These are phyloP conservation scores for Geotrichum restrictum DNA, from an alignment of 1,139 yeast genomes.

Conservation along the genomic window DNA sequence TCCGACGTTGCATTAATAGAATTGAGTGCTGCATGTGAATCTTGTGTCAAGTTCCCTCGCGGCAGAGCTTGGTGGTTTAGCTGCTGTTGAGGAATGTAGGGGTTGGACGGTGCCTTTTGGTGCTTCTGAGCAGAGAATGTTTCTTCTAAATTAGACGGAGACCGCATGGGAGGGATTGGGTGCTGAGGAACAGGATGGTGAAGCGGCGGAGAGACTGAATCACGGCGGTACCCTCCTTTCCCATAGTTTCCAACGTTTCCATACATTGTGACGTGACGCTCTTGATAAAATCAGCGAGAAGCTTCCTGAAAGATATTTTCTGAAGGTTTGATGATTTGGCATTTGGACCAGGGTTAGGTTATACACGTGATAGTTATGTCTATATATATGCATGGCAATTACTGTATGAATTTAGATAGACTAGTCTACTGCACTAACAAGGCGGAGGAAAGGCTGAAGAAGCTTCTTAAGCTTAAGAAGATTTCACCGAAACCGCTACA, in stretches of 20 bases:
- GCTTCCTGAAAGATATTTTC: background rate
- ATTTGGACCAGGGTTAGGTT: conserved; percentile 1
- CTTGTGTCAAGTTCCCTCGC: conserved; percentile 11
- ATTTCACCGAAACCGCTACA: too few relatives aligned
- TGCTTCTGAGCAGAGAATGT: conserved; percentile 13
- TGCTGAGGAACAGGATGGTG: conserved; percentile 49
- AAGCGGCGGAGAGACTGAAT: conserved; percentile 39
- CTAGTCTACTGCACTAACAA: too few relatives aligned
- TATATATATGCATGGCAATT: too few relatives aligned
- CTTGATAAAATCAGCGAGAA: background rate
- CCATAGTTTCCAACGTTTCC: conserved; percentile 8
- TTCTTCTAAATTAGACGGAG: conserved; percentile 37
- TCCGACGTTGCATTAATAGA: conserved; percentile 15
- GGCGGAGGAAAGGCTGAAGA: too few relatives aligned
- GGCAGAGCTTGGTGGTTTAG: conserved; percentile 20
- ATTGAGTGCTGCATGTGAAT: conserved; percentile 12
- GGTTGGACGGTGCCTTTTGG: conserved; percentile 19
- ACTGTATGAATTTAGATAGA: too few relatives aligned
- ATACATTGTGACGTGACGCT: background rate
- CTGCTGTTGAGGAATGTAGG: conserved; percentile 25
- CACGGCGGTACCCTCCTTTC: conserved; percentile 7
- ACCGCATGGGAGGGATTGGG: conserved; percentile 41
- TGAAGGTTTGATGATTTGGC: conserved; percentile 11
- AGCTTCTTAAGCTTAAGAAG: too few relatives aligned
- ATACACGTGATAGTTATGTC: conserved; percentile 2